phyloP scores from a whole-genome alignment of 345 rosid species.

The Syzygium aromaticum region DNA sequence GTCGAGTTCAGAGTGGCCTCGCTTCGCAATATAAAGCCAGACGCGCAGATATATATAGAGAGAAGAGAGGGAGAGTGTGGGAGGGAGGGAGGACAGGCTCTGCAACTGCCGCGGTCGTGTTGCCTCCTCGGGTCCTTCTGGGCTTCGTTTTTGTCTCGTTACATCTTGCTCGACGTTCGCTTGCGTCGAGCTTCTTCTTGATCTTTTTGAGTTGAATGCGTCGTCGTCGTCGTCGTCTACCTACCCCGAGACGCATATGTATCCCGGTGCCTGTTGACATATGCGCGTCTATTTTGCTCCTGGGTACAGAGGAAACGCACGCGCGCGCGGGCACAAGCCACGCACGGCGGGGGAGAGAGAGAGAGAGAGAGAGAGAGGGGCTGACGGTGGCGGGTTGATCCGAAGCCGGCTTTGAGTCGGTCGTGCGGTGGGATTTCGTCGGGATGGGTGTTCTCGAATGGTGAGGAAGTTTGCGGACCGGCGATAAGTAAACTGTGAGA shows the following conservation, averaged over 20 bases:
- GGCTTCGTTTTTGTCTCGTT: slow-evolving; percentile 11
- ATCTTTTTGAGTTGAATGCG: background rate
- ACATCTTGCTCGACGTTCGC: background rate
- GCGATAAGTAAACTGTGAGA: background rate
- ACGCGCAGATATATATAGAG: background rate
- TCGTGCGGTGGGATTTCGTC: background rate
- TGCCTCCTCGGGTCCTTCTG: slow-evolving; percentile 12
- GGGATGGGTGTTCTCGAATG: background rate
- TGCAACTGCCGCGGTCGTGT: slow-evolving; percentile 39
- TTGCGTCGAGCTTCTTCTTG: background rate
- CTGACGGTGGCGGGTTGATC: background rate
- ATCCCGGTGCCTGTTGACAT: background rate
- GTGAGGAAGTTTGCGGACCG: background rate
- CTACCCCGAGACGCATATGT: background rate
- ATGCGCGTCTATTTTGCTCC: background rate
- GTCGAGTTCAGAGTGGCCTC: background rate
- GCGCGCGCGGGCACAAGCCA: background rate
- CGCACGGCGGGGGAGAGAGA: no score
- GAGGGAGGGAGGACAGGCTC: slow-evolving; percentile 45
- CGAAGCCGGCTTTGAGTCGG: background rate
- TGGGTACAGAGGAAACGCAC: background rate
- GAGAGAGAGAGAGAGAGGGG: no score
- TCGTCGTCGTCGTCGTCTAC: background rate
- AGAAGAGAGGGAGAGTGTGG: background rate
- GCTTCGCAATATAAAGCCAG: background rate